phyloP scores from a whole-genome alignment of 768 basidiomycete genomes.

The Lactarius tabidus region DNA sequence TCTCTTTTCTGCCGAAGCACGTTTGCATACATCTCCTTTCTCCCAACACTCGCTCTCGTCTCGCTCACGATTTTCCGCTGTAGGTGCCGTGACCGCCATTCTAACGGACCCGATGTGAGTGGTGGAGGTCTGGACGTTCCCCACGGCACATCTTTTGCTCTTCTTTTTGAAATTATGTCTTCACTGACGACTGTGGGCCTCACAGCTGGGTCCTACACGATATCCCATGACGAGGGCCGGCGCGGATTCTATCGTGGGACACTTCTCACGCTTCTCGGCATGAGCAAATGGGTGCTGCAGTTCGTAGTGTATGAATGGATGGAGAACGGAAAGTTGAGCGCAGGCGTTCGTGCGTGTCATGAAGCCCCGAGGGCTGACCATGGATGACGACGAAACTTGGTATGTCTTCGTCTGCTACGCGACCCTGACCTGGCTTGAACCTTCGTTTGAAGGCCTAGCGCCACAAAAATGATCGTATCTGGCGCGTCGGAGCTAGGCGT shows the following conservation, averaged over 20 bases:
- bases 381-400: too few relatives aligned
- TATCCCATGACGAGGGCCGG: too few relatives aligned
- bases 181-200: not conserved
- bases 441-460: too few relatives aligned
- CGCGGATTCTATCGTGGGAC: slow-evolving; percentile 85
- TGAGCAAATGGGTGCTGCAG: slow-evolving; percentile 91
- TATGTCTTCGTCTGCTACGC: too few relatives aligned
- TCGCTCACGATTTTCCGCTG: not conserved
- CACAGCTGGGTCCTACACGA: too few relatives aligned
- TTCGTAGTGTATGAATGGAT: slow-evolving; percentile 97
- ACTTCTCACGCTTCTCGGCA: slow-evolving; percentile 82
- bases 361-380: too few relatives aligned
- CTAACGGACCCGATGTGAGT: too few relatives aligned
- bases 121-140: too few relatives aligned
- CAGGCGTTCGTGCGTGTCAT: slow-evolving; percentile 65
- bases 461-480: too few relatives aligned
- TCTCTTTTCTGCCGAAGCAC: slow-evolving; percentile 93
- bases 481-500: too few relatives aligned
- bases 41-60: not conserved
- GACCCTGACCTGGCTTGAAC: too few relatives aligned
- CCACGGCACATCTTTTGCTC: slow-evolving; percentile 72
- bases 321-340: slow-evolving; percentile 86
- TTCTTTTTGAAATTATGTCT: not conserved
- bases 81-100: slow-evolving; percentile 87
- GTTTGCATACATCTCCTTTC: slow-evolving; percentile 77